phyloP scores from a whole-genome alignment of 1,284 basidiomycete species.

The Fomitopsis pinicola region DNA sequence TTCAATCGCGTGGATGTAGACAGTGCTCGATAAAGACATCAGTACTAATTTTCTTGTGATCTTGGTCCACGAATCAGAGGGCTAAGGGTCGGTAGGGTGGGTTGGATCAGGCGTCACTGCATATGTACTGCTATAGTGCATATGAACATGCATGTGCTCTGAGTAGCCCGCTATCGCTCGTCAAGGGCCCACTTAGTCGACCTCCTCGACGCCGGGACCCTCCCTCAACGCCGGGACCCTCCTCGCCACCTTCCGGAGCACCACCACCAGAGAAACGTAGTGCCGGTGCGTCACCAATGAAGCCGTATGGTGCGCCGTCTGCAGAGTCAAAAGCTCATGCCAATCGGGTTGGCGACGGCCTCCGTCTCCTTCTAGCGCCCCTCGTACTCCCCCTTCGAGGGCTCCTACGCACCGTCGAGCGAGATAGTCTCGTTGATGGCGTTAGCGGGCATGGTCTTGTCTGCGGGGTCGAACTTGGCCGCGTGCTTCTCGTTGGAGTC shows the following conservation, averaged over 20 bases:
- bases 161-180: not conserved
- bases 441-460: slow-evolving; percentile 85
- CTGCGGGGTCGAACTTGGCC: slow-evolving; percentile 84
- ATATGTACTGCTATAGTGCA: slow-evolving; percentile 9
- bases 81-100: no score
- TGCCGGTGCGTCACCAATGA: slow-evolving; percentile 46
- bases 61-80: no score
- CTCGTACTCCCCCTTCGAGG: slow-evolving; percentile 94
- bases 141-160: slow-evolving; percentile 7
- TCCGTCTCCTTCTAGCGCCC: slow-evolving; percentile 96
- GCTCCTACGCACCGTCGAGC: slow-evolving; percentile 90
- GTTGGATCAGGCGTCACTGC: no score
- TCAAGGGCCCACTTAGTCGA: slow-evolving; percentile 49
- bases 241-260: slow-evolving; percentile 47
- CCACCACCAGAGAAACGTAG: slow-evolving; percentile 37
- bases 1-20: no score
- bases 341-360: slow-evolving; percentile 85
- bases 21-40: no score
- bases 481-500: slow-evolving; percentile 89
- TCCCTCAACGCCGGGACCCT: slow-evolving; percentile 86
- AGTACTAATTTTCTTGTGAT: no score
- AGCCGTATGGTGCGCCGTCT: slow-evolving; percentile 55
- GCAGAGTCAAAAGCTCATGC: slow-evolving; percentile 88
- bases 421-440: slow-evolving; percentile 84
- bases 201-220: no score